Base-by-base conservation (phyloP, 108 stramenopile species). In the Seminavis robusta region DNA sequence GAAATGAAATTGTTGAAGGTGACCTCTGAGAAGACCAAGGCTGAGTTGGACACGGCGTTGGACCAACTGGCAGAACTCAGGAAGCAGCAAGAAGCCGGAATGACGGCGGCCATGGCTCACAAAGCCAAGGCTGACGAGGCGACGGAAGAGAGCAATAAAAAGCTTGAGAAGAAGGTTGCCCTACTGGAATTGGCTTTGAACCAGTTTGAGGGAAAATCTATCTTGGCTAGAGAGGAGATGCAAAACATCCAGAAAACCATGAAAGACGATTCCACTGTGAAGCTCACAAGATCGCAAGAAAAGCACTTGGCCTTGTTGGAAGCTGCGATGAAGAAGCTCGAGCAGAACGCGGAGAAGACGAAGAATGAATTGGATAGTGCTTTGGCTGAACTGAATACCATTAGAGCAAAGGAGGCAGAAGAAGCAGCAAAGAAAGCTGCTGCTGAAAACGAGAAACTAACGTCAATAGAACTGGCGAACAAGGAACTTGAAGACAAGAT, bases 31-130 rank as follows among this genome's bases (percentile, higher is more conserved):
- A 10, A 33, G 16, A 52, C 15, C 28, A 16, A 52, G 28, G n/a
- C n/a, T n/a, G n/a, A n/a, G n/a, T n/a, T n/a, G n/a, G 51, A 52
- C 19, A 52, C 15, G 13, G n/a, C 51, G 16, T 17, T 30, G 8
- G 30, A 15, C 30, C 32, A 52, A 15, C 10, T 52, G 27, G 51
- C 32, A 32, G 30, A 52, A 32, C 8, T 52, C n/a, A 52, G 34
- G 51, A 52, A 52, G 51, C 28, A 29, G 2, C 32, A 33, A n/a
- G 51, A 25, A 15, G 51, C 19, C 11, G 51, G 34, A 17, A 4
- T 52, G 31, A 33, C 15, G 31, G 34, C 25, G 3, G 31, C 51
- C n/a, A n/a, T n/a, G n/a, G 51, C 32, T 15, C 32, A 33, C 13
- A 33, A 33, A 17, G 34, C 51, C n/a, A 13, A 33, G 29, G 51